Base-by-base conservation (phyloP, 169 alveolate species). In the Fabrea salina region DNA sequence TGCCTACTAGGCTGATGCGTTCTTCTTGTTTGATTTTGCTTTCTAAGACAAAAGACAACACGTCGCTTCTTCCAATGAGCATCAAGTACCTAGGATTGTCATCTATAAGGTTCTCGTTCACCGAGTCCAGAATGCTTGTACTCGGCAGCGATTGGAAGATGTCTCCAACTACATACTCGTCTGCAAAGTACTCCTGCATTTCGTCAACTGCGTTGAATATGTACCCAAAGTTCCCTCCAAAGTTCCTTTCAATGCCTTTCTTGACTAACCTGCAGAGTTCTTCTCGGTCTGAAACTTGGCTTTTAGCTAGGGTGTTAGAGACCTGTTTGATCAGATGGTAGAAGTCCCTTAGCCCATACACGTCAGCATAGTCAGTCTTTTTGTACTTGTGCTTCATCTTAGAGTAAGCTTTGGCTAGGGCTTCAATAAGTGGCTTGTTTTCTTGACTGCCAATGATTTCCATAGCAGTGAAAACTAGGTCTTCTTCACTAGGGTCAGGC, bases 401-500 rank as follows among this genome's bases (percentile, higher is more conserved):
- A n/a, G n/a, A n/a, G n/a, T n/a, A n/a, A n/a, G n/a, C n/a, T n/a
- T n/a, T n/a, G n/a, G n/a, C n/a, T n/a, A n/a, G n/a, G n/a, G n/a
- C n/a, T n/a, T n/a, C n/a, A n/a, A n/a, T n/a, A n/a, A n/a, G n/a
- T n/a, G n/a, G n/a, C 33, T 8, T 11, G 7, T 54, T 11, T 13
- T 7, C 11, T 19, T 3, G 22, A 37, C 41, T n/a, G 11, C 33
- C 19, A 59, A n/a, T 43, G 30, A 75, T 82, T 19, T 66, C 77
- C 30, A 33, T 13, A 11, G 89, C 93, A 39, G 92, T 84, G n/a
- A 39, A 6, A 7, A 25, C 50, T 50, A 89, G 59, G 74, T 83
- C 91, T n/a, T 89, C 82, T 22, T 72, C 35, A 39, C 41, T 66
- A 51, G 67, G 83, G 41, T 88, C 91, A 44, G 88, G 91, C 33